Evolutionary conservation across 768 basidiomycete species (phyloP).

Genomic region (Mycena kentingensis): DNA sequence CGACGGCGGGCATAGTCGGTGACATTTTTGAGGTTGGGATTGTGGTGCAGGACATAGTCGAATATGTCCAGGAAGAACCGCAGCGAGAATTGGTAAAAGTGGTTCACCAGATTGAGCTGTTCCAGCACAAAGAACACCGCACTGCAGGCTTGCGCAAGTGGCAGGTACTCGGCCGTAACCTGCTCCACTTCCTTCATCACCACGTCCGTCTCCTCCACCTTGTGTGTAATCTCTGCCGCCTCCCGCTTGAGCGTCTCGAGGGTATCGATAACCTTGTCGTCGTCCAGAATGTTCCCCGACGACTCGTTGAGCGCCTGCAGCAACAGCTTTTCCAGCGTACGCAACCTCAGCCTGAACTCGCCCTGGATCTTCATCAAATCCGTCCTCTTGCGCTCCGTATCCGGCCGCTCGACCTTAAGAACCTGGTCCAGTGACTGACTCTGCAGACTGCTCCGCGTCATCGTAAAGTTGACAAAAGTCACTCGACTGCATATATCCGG

Average conservation of each 20-base stretch:
- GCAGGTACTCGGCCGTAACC: constrained; percentile 92
- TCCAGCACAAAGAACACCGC: constrained; percentile 97
- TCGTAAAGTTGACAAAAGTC: constrained; percentile 95
- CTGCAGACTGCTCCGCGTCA: constrained; percentile 98
- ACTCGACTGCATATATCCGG: constrained; percentile 98
- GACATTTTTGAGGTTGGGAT: constrained; percentile 83
- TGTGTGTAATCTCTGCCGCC: constrained; percentile 92
- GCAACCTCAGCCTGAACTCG: constrained; percentile 90
- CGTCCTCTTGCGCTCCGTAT: constrained; percentile 92
- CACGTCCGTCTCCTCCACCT: constrained; percentile 94
- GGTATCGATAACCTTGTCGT: constrained; percentile 97
- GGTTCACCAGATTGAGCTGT: constrained; percentile 89
- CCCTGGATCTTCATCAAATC: constrained; percentile 99
- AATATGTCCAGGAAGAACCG: constrained; percentile 99
- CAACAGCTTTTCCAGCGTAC: constrained; percentile 89
- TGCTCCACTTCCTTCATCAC: constrained; percentile 97
- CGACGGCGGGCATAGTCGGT: constrained; percentile 73
- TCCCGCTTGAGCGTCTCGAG: constrained; percentile 94
- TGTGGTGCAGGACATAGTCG: constrained; percentile 89
- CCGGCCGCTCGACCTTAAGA: constrained; percentile 94
- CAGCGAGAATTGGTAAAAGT: constrained; percentile 98
- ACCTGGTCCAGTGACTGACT: constrained; percentile 98
- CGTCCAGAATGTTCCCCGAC: constrained; percentile 94
- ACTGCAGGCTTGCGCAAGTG: constrained; percentile 94
- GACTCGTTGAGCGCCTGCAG: constrained; percentile 97